Base-by-base conservation (phyloP, 2,329 filamentous ascomycete genomes). In the Epichloe festucae region DNA sequence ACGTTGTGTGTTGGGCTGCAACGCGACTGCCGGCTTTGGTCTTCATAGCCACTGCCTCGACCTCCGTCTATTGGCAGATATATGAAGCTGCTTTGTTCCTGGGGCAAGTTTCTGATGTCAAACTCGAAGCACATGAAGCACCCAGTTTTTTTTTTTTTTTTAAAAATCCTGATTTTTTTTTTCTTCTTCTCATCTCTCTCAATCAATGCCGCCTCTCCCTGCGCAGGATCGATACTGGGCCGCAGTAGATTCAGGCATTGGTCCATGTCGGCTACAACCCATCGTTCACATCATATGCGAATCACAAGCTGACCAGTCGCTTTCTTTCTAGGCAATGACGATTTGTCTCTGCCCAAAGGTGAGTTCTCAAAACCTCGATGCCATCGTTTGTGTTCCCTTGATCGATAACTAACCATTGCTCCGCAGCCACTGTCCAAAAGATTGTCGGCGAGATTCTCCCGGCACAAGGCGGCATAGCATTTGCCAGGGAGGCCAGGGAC, bases 371-470 rank as follows among this genome's bases (percentile, higher is more conserved):
- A 27, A 17, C 23, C 19, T 11, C 42, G 14, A 27, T 38, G n/a
- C 27, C 40, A 19, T 3, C 31, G n/a, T 31, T 23, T 19, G 48
- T 31, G 14, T 36, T 5, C 8, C 19, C 38, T 46, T 35, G 34
- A 45, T 14, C 49, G n/a, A 35, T 15, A 48, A 15, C 66, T 72
- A 52, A 71, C 58, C n/a, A 3, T 31, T 31, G 8, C 12, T 46
- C 17, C n/a, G 14, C 53, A 82, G 81, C 81, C 38, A 85, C 81
- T 5, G 81, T 85, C n/a, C 81, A 84, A 62, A 85, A 85, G 70
- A 98, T 98, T 58, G 91, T 98, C 60, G 85, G 85, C 53, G 93
- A 98, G 68, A 96, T 98, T 62, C 78, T 98, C 1, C 83, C 89
- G 2, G 73, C 85, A 0, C 81, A 85, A 47, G 71, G 68, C 14